These are phyloP conservation scores for Syncephalastrum sp. DNA, from an alignment of 371 early-diverging fungal genomes.

Conservation along the genomic window DNA sequence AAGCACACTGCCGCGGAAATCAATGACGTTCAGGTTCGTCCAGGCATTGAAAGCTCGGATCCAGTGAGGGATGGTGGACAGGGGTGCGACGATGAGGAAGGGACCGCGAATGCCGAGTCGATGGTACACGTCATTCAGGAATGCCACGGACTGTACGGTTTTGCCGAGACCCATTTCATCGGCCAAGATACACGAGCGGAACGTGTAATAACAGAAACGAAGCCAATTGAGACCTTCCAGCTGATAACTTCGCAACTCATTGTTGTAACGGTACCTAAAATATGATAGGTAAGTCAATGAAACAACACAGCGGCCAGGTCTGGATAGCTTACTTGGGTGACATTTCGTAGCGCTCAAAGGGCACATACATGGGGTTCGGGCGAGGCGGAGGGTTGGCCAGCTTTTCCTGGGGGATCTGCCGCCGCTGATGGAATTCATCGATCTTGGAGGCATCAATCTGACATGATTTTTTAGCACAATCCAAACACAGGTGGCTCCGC, in stretches of 20 bases:
- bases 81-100: slow-evolving; percentile 77
- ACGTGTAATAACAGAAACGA: slow-evolving; percentile 68
- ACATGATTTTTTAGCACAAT: background rate
- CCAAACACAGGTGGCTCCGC: slow-evolving; percentile 5
- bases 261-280: slow-evolving; percentile 62
- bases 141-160: slow-evolving; percentile 79
- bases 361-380: slow-evolving; percentile 44
- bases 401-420: slow-evolving; percentile 47
- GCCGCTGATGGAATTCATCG: slow-evolving; percentile 53
- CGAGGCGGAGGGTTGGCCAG: slow-evolving; percentile 46
- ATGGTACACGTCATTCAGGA: slow-evolving; percentile 68
- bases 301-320: background rate
- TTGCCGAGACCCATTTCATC: slow-evolving; percentile 86
- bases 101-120: slow-evolving; percentile 63
- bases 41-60: slow-evolving; percentile 75
- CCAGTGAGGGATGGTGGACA: slow-evolving; percentile 77
- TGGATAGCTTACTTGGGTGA: slow-evolving; percentile 43
- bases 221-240: slow-evolving; percentile 77
- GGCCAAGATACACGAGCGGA: slow-evolving; percentile 75
- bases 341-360: slow-evolving; percentile 63
- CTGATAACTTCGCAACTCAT: slow-evolving; percentile 71
- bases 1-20: slow-evolving; percentile 65
- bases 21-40: slow-evolving; percentile 76
- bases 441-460: slow-evolving; percentile 58
- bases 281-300: slow-evolving; percentile 1